Base-by-base conservation (phyloP, 2,329 filamentous ascomycete species). In the Chaetomiaceae sp. region DNA sequence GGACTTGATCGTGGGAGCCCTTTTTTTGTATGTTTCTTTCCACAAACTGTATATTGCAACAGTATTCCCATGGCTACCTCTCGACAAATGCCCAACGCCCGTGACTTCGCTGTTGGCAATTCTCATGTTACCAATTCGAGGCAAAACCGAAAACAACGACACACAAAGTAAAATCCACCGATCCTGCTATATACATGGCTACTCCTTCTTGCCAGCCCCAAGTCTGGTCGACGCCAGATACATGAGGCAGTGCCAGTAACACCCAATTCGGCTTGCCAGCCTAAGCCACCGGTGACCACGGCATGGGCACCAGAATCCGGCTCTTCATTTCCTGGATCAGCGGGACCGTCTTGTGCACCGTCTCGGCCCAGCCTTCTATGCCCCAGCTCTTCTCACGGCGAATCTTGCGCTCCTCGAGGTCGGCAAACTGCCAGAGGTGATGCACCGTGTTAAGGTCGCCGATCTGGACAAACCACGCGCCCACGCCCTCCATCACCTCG, bases 401-500 rank as follows among this genome's bases (percentile, higher is more conserved):
- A 32, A 88, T 75, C 71, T 95, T 94, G 60, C 94, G 84, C 75
- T 97, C 94, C 72, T 97, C 91, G 56, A 99, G 73, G 70, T 99
- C 89, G 62, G 92, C 91, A 75, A 97, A 99, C 69, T 99, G 94
- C 94, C 94, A 99, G 20, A 99, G 79, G 69, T 97, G 92, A 71
- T 99, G 91, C 30, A 99, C 94, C 0, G 90, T 96, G 75, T 99
- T 99, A 58, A 99, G 78, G 49, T 96, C 92, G 56, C 94, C 94
- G 65, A 99, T 92, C 74, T 99, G 94, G 36, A 96, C 92, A 65
- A 99, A 99, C 94, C 94, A 99, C 6, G 94, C 94, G 29, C 92
- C 91, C 0, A 96, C 91, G 13, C 94, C 94, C 72, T 99, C 94
- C 94, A 99, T 99, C 51, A 97, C 92, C 72, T 97, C 90, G 45